Evolutionary conservation across 352 stramenopile genomes (phyloP), one percentile per base, ranked within the genome.

Genomic region (Discostella stelligera): DNA sequence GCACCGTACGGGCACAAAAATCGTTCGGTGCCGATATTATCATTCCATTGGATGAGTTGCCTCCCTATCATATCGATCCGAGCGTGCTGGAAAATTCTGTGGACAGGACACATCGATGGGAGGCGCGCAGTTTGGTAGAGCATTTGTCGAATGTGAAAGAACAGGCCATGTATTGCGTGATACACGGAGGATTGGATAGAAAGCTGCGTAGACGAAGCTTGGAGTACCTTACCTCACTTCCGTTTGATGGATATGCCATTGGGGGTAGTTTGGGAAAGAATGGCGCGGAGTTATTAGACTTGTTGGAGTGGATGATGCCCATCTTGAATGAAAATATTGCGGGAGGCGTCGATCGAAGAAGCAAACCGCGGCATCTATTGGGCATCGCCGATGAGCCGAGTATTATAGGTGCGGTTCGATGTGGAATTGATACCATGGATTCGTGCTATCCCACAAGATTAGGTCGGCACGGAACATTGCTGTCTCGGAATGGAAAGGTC

Each of bases 21-120:
- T 71, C 90, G 25, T 88, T 95, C 56, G 92, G 91, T 32, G 91
- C 91, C 18, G 93, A 96, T 76, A 94, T 95, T 68, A 94, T 95
- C 60, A 95, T 95, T 61, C 91, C 91, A 2, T 78, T 94, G 46
- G 93, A 96, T 80, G 91, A 96, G 72, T 86, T 95, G 39, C 91
- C 92, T 13, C 90, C 91, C 0, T 96, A 95, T 80, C 86, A 95
- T 71, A 91, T 94, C 37, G 86, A 90, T 79, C 80, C 81, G 23
- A 63, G 80, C 0, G 66, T 82, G 18, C 86, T 95, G 16, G 69
- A 78, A 30, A 61, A 88, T 54, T 93, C 85, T 16, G 91, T 96
- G 21, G 79, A 91, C 50, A 80, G 91, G 20, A 92, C 88, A 14
- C 94, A 96, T 84, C 74, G 94, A 59, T 96, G 93, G 91, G 90